Percentiles rank a stretch among this genome's conserved stretches.
Conservation (phyloP, 78 protist genomes). For the Anaeramoeba flamelloides region DNA sequence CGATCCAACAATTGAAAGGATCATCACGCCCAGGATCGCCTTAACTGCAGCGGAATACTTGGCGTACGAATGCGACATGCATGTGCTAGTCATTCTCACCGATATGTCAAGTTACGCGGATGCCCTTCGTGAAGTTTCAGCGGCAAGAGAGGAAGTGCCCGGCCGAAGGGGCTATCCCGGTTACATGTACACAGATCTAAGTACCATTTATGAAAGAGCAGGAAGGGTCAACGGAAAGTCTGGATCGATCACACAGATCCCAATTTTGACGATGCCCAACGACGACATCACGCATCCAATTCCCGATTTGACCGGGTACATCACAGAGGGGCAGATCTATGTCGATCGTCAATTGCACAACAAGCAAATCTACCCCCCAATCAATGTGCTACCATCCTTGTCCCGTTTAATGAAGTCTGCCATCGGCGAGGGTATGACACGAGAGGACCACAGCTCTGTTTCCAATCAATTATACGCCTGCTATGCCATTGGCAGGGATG, state of each 20-base stretch:
- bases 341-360: conserved; percentile 92
- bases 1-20: conserved; percentile 99
- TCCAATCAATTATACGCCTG: conserved; percentile 97
- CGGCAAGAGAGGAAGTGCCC: conserved; percentile 73
- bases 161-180: conserved; percentile 99
- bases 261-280: conserved; percentile 92
- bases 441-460: conserved; percentile 89
- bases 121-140: conserved; percentile 94
- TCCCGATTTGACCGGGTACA: conserved; percentile 98
- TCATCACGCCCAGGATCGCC: conserved; percentile 97
- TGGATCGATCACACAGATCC: conserved; percentile 99
- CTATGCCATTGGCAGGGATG: conserved; percentile 97
- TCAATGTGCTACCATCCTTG: conserved; percentile 97
- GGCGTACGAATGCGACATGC: conserved; percentile 94
- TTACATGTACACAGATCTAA: conserved; percentile 99
- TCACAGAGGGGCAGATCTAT: conserved; percentile 99
- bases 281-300: conserved; percentile 97
- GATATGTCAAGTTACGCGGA: conserved; percentile 99
- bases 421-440: conserved; percentile 85
- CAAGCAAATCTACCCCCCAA: conserved; percentile 88
- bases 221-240: conserved; percentile 92
- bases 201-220: conserved; percentile 98
- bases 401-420: conserved; percentile 98
- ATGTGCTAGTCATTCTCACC: conserved; percentile 95
- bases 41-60: conserved; percentile 93